These are phyloP conservation scores for Sisymbrium altissimum DNA, from an alignment of 345 rosid species.

Conservation along the genomic window DNA sequence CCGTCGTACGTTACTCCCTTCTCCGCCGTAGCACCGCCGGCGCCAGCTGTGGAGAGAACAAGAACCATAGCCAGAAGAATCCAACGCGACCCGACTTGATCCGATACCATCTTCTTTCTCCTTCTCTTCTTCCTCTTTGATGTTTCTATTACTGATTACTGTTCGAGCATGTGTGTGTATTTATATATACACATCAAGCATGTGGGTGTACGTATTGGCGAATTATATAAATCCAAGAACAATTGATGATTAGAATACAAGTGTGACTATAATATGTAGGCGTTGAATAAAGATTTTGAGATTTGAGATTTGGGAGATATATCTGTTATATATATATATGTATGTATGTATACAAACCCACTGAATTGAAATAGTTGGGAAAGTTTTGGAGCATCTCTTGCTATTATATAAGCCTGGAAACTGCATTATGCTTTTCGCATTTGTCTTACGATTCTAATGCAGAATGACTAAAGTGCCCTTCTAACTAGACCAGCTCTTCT, in stretches of 20 bases:
- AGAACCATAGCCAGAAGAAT: conserved; percentile 15
- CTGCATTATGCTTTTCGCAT: conserved; percentile 3
- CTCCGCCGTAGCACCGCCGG: conserved; percentile 29
- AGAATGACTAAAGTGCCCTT: conserved; percentile 19
- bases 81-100: conserved; percentile 18
- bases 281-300: conserved; percentile 5
- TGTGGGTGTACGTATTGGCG: conserved; percentile 9
- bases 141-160: conserved; percentile 1
- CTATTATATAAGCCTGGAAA: conserved; percentile 1
- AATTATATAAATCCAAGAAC: conserved; percentile 22
- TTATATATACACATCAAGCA: conserved; percentile 23
- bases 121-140: not conserved
- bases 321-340: not conserved
- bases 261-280: conserved; percentile 1
- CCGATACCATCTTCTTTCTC: conserved; percentile 13
- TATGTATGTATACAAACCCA: not conserved
- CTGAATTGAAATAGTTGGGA: conserved; percentile 9
- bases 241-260: not conserved
- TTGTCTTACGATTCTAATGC: conserved; percentile 6
- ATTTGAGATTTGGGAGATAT: conserved; percentile 14
- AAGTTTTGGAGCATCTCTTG: not conserved
- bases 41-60: not conserved
- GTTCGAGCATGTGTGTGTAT: conserved; percentile 5
- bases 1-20: conserved; percentile 42
- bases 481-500: not conserved